Percentiles rank a stretch among this genome's conserved stretches.
Evolutionary conservation across 306 rosid species (phyloP).

Genomic region (Mimosa bimucronata): DNA sequence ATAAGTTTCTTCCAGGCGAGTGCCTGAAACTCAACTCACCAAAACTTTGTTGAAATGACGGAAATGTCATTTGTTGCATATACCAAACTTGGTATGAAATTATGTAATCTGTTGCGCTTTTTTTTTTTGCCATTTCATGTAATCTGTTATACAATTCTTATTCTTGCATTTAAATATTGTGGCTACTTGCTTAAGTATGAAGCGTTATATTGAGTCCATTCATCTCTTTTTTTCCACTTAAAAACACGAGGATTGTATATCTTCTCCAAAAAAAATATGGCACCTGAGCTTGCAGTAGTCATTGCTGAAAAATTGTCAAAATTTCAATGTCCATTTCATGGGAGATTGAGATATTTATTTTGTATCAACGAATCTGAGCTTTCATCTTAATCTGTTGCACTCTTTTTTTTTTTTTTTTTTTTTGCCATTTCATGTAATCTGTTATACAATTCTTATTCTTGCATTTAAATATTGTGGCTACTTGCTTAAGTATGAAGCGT

Average conservation of each 20-base stretch:
- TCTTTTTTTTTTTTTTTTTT: too few species aligned
- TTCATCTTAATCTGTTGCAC: conserved; percentile 1
- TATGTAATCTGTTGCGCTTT: not conserved
- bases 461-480: conserved; percentile 2
- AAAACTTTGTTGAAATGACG: not conserved
- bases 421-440: not conserved
- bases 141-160: not conserved
- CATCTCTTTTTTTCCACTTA: conserved; percentile 6
- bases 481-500: not conserved
- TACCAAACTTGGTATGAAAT: not conserved
- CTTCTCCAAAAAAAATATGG: not conserved
- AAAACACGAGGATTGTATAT: not conserved
- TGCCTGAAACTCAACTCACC: not conserved
- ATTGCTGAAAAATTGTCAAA: not conserved
- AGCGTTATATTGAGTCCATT: not conserved
- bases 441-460: not conserved
- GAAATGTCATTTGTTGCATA: not conserved
- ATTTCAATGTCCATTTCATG: not conserved
- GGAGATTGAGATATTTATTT: not conserved
- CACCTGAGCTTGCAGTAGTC: not conserved
- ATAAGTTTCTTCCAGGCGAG: not conserved
- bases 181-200: not conserved
- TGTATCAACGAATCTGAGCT: not conserved
- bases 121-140: not conserved
- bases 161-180: not conserved